Evolutionary conservation across 352 stramenopile species (phyloP).

Genomic region (Globisporangium lucens): DNA sequence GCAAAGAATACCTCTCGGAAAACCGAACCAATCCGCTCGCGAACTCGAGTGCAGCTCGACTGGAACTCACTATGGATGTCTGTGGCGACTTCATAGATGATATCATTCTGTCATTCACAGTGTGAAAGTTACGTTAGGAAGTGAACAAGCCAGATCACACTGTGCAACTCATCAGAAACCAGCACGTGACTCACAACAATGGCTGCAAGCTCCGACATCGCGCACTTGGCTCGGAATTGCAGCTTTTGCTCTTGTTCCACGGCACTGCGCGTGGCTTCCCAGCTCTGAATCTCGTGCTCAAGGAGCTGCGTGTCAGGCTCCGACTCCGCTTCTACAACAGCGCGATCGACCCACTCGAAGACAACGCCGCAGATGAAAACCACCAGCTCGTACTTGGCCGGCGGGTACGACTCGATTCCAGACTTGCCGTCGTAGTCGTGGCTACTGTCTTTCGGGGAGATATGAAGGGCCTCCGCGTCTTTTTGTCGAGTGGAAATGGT

Average conservation of each 20-base stretch:
- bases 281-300: conserved; percentile 26
- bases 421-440: conserved; percentile 28
- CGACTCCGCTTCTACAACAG: conserved; percentile 17
- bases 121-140: no score
- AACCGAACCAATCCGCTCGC: conserved; percentile 11
- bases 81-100: conserved; percentile 26
- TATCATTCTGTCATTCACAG: conserved; percentile 16
- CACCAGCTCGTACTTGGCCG: conserved; percentile 26
- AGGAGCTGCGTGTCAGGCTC: conserved; percentile 31
- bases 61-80: conserved; percentile 40
- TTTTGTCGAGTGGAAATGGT: conserved; percentile 19
- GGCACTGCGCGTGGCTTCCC: conserved; percentile 19
- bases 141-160: no score
- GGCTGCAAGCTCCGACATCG: conserved; percentile 16
- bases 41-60: conserved; percentile 24
- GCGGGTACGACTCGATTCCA: conserved; percentile 42
- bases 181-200: conserved; percentile 18
- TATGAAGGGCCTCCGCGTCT: conserved; percentile 23
- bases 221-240: conserved; percentile 5
- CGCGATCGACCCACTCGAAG: conserved; percentile 36
- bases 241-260: conserved; percentile 23
- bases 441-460: background rate
- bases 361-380: conserved; percentile 44
- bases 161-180: no score
- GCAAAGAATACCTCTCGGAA: conserved; percentile 26